Conservation (phyloP, 139 green algal genomes). For the Microglena sp. region DNA sequence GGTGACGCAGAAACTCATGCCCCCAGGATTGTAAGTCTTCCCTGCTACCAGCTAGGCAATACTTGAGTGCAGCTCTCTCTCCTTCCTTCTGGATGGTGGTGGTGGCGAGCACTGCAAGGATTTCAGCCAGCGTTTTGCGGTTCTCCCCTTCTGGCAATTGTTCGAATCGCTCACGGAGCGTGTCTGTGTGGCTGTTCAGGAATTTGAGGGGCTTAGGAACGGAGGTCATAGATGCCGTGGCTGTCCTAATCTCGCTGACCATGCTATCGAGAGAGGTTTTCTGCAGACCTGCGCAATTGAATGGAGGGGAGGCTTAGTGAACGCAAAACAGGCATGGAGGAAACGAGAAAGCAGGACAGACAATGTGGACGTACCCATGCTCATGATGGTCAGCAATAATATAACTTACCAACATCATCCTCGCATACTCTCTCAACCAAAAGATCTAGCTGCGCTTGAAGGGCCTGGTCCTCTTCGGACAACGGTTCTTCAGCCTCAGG, state of each 20-base stretch:
- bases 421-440: conserved; percentile 70
- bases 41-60: conserved; percentile 41
- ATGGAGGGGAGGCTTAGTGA: conserved; percentile 7
- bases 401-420: conserved; percentile 24
- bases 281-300: conserved; percentile 47
- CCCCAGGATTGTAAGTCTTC: conserved; percentile 65
- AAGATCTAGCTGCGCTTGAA: conserved; percentile 88
- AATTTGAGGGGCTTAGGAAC: conserved; percentile 99
- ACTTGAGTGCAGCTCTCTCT: conserved; percentile 76
- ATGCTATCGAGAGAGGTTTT: conserved; percentile 65
- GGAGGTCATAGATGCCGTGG: conserved; percentile 94
- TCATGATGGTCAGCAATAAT: not conserved
- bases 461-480: conserved; percentile 74
- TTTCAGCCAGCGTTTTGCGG: conserved; percentile 68
- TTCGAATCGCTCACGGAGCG: conserved; percentile 59
- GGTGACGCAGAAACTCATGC: conserved; percentile 93
- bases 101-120: conserved; percentile 92
- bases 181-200: conserved; percentile 74
- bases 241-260: conserved; percentile 59
- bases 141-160: conserved; percentile 37
- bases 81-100: conserved; percentile 61
- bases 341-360: not conserved
- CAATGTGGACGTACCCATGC: not conserved
- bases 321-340: not conserved
- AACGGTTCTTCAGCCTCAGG: conserved; percentile 54